Conservation (phyloP, 148 eudicot species). For the Oxyria digyna region DNA sequence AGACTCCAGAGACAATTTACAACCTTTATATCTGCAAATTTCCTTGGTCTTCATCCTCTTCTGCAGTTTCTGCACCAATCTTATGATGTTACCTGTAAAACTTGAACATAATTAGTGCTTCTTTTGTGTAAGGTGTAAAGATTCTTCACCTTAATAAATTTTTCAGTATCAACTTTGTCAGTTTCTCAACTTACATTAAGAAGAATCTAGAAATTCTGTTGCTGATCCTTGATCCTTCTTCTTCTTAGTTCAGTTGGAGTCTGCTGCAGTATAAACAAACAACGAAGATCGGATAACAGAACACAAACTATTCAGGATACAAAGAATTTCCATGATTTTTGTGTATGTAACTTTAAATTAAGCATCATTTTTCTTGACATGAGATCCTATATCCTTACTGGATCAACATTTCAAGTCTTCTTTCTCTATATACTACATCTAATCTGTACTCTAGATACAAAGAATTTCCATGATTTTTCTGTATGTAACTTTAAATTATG, state of each 20-base stretch:
- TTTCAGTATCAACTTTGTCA: background rate
- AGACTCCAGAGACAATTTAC: no score
- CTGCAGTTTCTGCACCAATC: background rate
- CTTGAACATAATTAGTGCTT: background rate
- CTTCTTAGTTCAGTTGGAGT: slow-evolving; percentile 3
- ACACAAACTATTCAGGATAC: no score
- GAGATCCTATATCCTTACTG: no score
- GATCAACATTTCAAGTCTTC: no score
- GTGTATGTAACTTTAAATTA: background rate
- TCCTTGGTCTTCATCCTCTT: background rate
- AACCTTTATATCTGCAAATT: no score
- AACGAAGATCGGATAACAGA: background rate
- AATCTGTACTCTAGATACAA: no score
- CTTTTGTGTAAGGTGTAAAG: background rate
- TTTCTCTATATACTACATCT: no score
- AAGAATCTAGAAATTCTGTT: background rate
- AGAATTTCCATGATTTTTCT: no score
- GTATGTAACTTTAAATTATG: no score
- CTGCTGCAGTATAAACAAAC: slow-evolving; percentile 6
- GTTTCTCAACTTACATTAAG: background rate
- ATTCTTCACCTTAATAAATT: no score
- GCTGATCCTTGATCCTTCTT: background rate
- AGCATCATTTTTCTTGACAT: background rate
- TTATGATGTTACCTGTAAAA: background rate
- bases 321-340: background rate